Base-by-base conservation (phyloP, 2,329 filamentous ascomycete genomes). In the Amylocarpus encephaloides region DNA sequence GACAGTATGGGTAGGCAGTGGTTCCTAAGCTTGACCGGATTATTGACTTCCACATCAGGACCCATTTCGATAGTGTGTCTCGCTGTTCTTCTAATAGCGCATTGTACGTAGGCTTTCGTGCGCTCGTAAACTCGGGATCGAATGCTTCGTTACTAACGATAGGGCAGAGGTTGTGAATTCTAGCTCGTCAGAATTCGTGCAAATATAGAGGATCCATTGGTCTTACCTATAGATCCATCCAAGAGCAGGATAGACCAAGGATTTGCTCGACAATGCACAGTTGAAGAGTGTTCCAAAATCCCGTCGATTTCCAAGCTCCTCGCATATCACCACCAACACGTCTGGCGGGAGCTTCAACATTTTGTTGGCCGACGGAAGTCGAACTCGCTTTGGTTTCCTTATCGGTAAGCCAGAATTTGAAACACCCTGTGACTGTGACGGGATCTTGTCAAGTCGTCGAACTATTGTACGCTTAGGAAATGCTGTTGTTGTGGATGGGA, bases 1-100 rank as follows among this genome's bases (percentile, higher is more conserved):
- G 73, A 59, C 79, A 85, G 63, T 90, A 90, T 0, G 84, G 83
- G 54, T 81, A 84, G 15, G 79, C 68, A 0, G 85, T 86, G 55
- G 71, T 68, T 19, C 75, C 78, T 39, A 83, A 67, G 50, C 80
- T 80, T 7, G 85, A 88, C 6, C 81, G 69, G 50, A 86, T 77
- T 56, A 88, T 78, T 2, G 82, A 82, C 45, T 78, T 76, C 85
- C 85, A 89, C 43, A 86, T 66, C 6, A 78, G 73, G 1, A 80
- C 78, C 76, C 80, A 83, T 66, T 77, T 77, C 48, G 73, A 53
- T 5, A 57, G 43, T 12, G 43, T 60, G 19, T 44, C 45, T 16
- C 48, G 56, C 33, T 56, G 55, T 18, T 54, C 52, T 18, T 43
- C 53, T 16, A 51, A n/a, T 32, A 55, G 54, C 19, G 33, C 55